Evolutionary conservation across 371 early-diverging fungal species (phyloP), one percentile per base, ranked within the genome.

Genomic region (Mucor lusitanicus): DNA sequence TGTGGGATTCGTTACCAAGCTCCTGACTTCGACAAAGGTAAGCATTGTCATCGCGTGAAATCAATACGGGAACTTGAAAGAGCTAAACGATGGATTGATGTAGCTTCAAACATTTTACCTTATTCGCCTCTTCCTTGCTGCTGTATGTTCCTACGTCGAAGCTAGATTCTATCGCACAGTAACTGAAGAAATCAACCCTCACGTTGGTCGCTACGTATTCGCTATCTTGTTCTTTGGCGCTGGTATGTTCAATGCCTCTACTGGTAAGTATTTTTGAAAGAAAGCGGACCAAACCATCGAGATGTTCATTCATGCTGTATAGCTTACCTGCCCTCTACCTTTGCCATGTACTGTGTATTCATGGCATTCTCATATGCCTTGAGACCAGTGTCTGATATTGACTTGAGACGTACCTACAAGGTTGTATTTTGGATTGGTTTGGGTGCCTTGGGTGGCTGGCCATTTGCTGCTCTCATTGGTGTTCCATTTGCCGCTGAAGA

Each of bases 321-420:
- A 90, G 95, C 97, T 9, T 89, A 87, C 69, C 81, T 98, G 15
- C 98, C 98, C 0, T 94, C 96, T 3, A 87, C 94, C 9, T 96
- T 97, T 80, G 90, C 96, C 63, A 98, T 97, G 98, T 90, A 88
- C 67, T 78, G 87, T 46, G 86, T 88, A 7, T 91, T 91, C 69
- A 71, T 95, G 59, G 95, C 94, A 4, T 88, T 87, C 59, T 87
- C 94, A 2, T 79, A 85, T 30, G 86, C 85, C 63, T 77, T 90
- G 2, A 81, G 81, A 9, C 81, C 84, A 4, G 86, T 86, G 0
- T 73, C 74, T n/a, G 77, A 82, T 48, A 69, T 78, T 32, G 82
- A 77, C 50, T 72, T 74, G 64, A 81, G 61, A 35, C 85, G 82
- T 53, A 86, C 81, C 9, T 85, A 82, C 56, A 66, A 76, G 44